Evolutionary conservation across 2,329 filamentous ascomycete genomes (phyloP).

Genomic region (Mollisia scopiformis): DNA sequence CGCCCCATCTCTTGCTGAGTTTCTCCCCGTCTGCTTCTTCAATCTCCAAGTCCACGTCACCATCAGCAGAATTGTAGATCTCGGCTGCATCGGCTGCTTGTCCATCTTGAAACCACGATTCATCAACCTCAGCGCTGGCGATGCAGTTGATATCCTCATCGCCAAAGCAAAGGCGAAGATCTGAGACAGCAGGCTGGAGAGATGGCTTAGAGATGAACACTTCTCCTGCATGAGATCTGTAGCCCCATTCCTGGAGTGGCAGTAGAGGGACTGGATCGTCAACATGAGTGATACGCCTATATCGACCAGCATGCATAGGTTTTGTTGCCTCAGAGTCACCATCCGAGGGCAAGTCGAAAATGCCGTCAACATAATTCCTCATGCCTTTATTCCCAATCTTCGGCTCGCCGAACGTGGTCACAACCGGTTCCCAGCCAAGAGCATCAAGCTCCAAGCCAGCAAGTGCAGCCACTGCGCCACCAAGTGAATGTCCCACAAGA

Average conservation of each 20-base stretch:
- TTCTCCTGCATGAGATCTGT: constrained; percentile 81
- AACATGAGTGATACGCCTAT: constrained; percentile 81
- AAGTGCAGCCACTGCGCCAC: constrained; percentile 87
- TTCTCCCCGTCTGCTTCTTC: constrained; percentile 2
- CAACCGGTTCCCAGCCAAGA: constrained; percentile 72
- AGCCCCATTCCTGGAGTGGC: constrained; percentile 87
- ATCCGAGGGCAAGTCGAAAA: constrained; percentile 20
- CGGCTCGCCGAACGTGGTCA: constrained; percentile 95
- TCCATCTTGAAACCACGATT: constrained; percentile 15
- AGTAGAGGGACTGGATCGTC: constrained; percentile 89
- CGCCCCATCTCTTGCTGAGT: constrained; percentile 32
- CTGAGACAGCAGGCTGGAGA: constrained; percentile 67
- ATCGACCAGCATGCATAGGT: constrained; percentile 58
- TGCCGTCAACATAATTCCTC: constrained; percentile 41
- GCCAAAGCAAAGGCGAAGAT: constrained; percentile 74
- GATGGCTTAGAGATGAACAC: constrained; percentile 77
- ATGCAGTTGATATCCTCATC: constrained; percentile 74
- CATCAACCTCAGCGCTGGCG: constrained; percentile 47
- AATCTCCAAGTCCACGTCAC: constrained; percentile 46
- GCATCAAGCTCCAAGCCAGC: constrained; percentile 79
- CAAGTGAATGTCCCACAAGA: constrained; percentile 85
- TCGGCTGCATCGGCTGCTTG: constrained; percentile 1
- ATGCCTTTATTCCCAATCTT: constrained; percentile 62
- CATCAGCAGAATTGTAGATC: constrained; percentile 8
- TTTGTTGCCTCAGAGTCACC: constrained; percentile 73